Conservation (phyloP, 768 basidiomycete species). For the Xerocomellus dryophilus region DNA sequence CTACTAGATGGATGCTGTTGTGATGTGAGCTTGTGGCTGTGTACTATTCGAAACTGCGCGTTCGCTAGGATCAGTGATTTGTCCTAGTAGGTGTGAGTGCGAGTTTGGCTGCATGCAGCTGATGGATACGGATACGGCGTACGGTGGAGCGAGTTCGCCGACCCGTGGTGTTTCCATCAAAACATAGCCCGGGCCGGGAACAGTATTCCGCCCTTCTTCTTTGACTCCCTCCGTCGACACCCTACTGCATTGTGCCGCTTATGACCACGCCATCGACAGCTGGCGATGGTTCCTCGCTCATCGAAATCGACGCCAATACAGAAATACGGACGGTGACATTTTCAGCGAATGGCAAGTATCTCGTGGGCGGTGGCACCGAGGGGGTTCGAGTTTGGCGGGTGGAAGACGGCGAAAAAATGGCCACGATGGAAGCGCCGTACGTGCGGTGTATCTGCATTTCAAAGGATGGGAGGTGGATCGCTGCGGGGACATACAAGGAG, state of each 20-base stretch:
- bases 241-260: neutral
- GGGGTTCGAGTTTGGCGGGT: neutral
- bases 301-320: neutral
- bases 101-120: no score
- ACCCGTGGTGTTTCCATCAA: no score
- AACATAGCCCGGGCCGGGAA: no score
- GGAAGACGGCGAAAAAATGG: neutral
- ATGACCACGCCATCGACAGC: neutral
- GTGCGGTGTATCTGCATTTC: slow-evolving; percentile 6
- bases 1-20: neutral
- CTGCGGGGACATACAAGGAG: neutral
- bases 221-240: neutral
- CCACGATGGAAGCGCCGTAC: neutral
- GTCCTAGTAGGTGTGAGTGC: no score
- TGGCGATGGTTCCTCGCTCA: neutral
- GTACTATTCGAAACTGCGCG: neutral
- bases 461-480: slow-evolving; percentile 4
- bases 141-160: no score
- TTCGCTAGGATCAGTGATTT: neutral
- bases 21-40: neutral
- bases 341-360: neutral
- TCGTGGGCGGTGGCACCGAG: neutral
- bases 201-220: no score
- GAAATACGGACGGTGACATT: neutral
- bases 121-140: no score